These are phyloP conservation scores for Mycena galericulata DNA, from an alignment of 768 basidiomycete species.

Conservation along the genomic window DNA sequence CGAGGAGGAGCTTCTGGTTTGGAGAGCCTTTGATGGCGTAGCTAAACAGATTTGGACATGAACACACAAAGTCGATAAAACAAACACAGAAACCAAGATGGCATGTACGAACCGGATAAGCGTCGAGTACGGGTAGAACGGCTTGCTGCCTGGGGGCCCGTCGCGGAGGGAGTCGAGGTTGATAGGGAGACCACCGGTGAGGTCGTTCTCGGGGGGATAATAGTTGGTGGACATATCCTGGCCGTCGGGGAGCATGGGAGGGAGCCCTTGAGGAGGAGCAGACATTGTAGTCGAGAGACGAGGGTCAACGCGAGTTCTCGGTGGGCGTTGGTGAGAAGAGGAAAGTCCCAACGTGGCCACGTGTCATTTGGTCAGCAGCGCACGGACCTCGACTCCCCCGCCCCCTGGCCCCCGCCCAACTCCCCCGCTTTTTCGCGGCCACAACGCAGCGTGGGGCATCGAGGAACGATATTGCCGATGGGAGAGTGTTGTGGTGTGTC, in stretches of 20 bases:
- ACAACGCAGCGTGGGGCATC: not conserved
- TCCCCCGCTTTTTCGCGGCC: constrained; percentile 26
- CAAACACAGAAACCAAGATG: constrained; percentile 21
- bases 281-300: constrained; percentile 55
- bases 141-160: constrained; percentile 89
- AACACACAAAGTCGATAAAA: constrained; percentile 28
- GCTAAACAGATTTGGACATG: constrained; percentile 51
- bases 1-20: constrained; percentile 84
- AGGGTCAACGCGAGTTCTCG: constrained; percentile 54
- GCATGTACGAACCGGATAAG: constrained; percentile 83
- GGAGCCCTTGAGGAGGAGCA: constrained; percentile 68
- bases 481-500: not conserved
- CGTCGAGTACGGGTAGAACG: constrained; percentile 92
- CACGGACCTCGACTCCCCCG: constrained; percentile 3
- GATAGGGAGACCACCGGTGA: constrained; percentile 86
- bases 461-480: not conserved
- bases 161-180: constrained; percentile 89
- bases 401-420: constrained; percentile 3
- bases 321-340: constrained; percentile 56
- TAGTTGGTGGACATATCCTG: constrained; percentile 72
- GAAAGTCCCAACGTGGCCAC: constrained; percentile 18
- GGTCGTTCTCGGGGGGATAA: constrained; percentile 81
- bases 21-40: constrained; percentile 94
- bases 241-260: constrained; percentile 71
- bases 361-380: not conserved